A percentile compares a stretch with the other conserved stretches of the same genome.
Evolutionary conservation across 1,284 basidiomycete genomes (phyloP).

Genomic region (Thecaphora thlaspeos): DNA sequence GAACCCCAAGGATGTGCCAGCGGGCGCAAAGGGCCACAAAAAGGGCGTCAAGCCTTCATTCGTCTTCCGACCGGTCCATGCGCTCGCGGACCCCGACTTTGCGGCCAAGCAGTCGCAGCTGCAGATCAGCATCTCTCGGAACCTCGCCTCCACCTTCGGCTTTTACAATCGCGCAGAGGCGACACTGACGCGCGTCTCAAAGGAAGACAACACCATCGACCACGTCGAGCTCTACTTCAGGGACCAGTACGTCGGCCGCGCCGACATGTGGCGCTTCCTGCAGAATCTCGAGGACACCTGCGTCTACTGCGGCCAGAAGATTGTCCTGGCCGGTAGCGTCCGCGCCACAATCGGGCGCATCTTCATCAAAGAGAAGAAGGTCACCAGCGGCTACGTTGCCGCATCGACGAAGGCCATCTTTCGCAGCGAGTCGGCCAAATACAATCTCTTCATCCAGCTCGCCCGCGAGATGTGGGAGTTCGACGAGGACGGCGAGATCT

Average conservation of each 20-base stretch:
- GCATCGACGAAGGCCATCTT: conserved; percentile 83
- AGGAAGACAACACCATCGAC: conserved; percentile 41
- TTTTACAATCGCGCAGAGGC: conserved; percentile 50
- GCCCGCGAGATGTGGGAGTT: conserved; percentile 97
- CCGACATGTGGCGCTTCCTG: conserved; percentile 57
- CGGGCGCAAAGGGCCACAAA: conserved; percentile 1
- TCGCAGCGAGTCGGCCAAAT: conserved; percentile 80
- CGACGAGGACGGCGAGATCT: conserved; percentile 79
- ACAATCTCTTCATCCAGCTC: conserved; percentile 82
- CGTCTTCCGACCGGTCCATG: conserved; percentile 45
- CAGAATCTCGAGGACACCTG: conserved; percentile 51
- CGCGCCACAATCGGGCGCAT: conserved; percentile 53
- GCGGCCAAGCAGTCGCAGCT: conserved; percentile 39
- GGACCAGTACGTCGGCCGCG: conserved; percentile 55
- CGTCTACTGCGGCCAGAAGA: conserved; percentile 55
- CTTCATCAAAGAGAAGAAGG: conserved; percentile 50
- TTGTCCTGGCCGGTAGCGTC: conserved; percentile 50
- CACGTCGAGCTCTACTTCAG: conserved; percentile 57
- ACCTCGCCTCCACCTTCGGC: conserved; percentile 43
- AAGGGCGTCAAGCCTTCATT: conserved; percentile 27
- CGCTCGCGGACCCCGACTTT: conserved; percentile 41
- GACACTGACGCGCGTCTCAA: conserved; percentile 38
- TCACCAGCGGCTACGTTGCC: conserved; percentile 75
- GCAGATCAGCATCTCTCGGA: conserved; percentile 47
- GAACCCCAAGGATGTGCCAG: conserved; percentile 12